Evolutionary conservation across 345 rosid genomes (phyloP), one percentile per base, ranked within the genome.

Genomic region (Corchorus capsularis): DNA sequence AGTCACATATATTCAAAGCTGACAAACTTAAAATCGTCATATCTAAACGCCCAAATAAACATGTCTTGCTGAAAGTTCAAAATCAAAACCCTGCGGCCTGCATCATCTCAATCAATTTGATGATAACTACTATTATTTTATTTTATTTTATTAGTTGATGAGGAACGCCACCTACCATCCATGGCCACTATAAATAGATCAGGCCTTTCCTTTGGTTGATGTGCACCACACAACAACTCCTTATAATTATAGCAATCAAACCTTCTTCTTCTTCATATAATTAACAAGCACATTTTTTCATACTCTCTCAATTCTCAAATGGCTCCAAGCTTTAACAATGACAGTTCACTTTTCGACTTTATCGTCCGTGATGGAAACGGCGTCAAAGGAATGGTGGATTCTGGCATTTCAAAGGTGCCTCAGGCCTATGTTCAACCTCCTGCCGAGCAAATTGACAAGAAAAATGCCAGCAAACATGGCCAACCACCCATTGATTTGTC

Each of bases 381-480:
- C 16, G 59, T 54, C 22, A 54, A 54, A 54, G 59, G 59, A 7
- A 17, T 54, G 10, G 59, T 54, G 59, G 59, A 54, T 3, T 54
- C 0, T 17, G 59, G 59, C 6, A 17, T 54, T 5, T 54, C 59
- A 7, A 6, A 54, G 59, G 59, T 54, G 59, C 59, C 59, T 3
- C 59, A 7, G 9, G 59, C 78, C 4, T 82, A 79, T 53, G 41
- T 82, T 66, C 85, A 82, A 77, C 85, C 85, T 32, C 72, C 71
- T 2, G 4, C 77, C 50, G 89, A 87, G 75, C 77, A 89, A 76
- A 89, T 89, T 3, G 75, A 82, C 63, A 85, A 63, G 56, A 52
- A 45, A 43, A 74, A 71, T 0, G 79, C 82, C 4, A 22, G 3
- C 20, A 47, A 12, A 8, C 74, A 76, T 19, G 77, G 72, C 2